phyloP scores from a whole-genome alignment of 2,329 filamentous ascomycete genomes.

The Colletotrichum tropicicola region DNA sequence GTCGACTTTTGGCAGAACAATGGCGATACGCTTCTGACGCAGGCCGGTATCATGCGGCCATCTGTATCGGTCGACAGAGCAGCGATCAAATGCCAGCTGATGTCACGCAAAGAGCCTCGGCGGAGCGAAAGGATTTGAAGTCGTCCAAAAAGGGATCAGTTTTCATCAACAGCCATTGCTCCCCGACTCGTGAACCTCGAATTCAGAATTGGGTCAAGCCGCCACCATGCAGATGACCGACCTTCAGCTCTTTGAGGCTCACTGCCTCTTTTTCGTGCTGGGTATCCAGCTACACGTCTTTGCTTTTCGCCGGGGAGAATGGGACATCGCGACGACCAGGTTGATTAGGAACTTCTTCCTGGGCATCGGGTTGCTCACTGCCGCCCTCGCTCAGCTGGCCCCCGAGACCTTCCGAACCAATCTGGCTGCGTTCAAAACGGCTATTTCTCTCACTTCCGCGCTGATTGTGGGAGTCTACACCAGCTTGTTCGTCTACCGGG shows the following conservation, averaged over 20 bases:
- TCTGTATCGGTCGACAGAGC: no score
- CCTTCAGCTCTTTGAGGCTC: background rate
- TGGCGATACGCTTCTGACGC: background rate
- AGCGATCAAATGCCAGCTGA: no score
- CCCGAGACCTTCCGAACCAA: background rate
- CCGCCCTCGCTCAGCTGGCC: background rate
- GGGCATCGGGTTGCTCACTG: conserved; percentile 2
- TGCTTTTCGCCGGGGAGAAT: conserved; percentile 37
- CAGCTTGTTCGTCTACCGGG: conserved; percentile 35
- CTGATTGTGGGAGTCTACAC: conserved; percentile 27
- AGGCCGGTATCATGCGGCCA: background rate
- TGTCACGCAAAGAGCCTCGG: no score
- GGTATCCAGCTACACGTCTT: conserved; percentile 31
- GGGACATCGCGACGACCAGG: conserved; percentile 32
- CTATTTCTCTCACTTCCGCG: background rate
- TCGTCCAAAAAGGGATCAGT: no score
- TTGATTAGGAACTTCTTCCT: conserved; percentile 25
- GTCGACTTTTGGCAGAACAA: background rate
- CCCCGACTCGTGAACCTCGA: no score
- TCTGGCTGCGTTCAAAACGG: background rate
- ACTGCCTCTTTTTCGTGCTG: conserved; percentile 13
- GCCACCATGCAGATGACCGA: background rate
- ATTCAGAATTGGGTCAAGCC: background rate
- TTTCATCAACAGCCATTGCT: no score
- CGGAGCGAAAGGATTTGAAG: no score